phyloP scores from a whole-genome alignment of 768 basidiomycete genomes.

The Porphyrellus cyaneotinctus region DNA sequence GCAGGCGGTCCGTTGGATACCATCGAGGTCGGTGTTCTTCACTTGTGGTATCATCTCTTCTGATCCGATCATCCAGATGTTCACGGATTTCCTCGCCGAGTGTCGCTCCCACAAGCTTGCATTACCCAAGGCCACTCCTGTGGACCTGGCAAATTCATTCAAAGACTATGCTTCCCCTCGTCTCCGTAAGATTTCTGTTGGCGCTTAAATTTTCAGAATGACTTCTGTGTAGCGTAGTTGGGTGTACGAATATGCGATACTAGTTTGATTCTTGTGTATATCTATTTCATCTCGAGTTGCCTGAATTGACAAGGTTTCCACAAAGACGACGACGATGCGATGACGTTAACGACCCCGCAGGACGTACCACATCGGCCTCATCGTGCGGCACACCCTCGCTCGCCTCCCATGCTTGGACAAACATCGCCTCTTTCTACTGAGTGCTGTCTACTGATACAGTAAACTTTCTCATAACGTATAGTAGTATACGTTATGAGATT shows the following conservation, averaged over 20 bases:
- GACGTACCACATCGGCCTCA: too few relatives aligned
- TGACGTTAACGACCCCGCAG: too few relatives aligned
- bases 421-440: too few relatives aligned
- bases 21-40: conserved; percentile 65
- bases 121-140: conserved; percentile 19
- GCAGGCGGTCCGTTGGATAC: conserved; percentile 98
- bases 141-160: conserved; percentile 10
- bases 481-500: too few relatives aligned
- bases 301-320: too few relatives aligned
- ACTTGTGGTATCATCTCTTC: neutral
- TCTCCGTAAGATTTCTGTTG: conserved; percentile 24
- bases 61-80: conserved; percentile 58
- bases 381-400: too few relatives aligned
- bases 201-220: conserved; percentile 20
- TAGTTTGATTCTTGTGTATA: neutral
- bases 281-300: conserved; percentile 5
- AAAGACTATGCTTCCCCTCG: conserved; percentile 20
- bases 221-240: neutral
- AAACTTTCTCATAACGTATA: too few relatives aligned
- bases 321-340: too few relatives aligned
- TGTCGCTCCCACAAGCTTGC: conserved; percentile 59
- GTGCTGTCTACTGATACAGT: too few relatives aligned
- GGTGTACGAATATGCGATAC: conserved; percentile 15
- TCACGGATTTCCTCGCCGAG: conserved; percentile 84
- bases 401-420: too few relatives aligned